Percentiles rank a stretch among this genome's conserved stretches.
Conservation (phyloP, 2,329 filamentous ascomycete species). For the Aspergillus aculeatus region DNA sequence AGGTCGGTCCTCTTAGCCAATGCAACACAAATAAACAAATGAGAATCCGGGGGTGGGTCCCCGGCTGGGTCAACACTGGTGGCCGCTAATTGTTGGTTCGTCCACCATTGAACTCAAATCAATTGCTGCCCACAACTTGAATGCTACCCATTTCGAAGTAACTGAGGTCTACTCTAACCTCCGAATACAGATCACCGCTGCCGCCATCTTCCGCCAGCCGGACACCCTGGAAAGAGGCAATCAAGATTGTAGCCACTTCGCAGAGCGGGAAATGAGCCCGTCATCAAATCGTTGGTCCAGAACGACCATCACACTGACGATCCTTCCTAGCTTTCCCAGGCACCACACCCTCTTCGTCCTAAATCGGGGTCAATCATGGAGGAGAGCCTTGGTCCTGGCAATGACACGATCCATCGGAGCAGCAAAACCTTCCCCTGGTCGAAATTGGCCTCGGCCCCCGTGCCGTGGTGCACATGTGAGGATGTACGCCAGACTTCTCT, state of each 20-base stretch:
- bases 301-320: conserved; percentile 14
- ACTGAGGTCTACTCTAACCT: too few relatives aligned
- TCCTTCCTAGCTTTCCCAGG: conserved; percentile 3
- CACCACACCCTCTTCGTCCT: conserved; percentile 6
- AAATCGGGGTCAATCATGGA: conserved; percentile 1
- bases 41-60: conserved; percentile 25
- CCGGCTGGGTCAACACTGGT: conserved; percentile 11
- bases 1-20: background rate
- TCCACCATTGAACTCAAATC: conserved; percentile 14
- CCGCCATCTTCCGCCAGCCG: background rate
- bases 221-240: background rate
- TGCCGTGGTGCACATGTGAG: conserved; percentile 13
- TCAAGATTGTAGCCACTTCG: conserved; percentile 1
- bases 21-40: conserved; percentile 18
- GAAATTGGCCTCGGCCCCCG: conserved; percentile 4
- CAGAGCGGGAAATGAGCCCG: background rate
- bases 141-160: background rate
- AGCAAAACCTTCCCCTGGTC: conserved; percentile 12
- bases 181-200: background rate
- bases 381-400: conserved; percentile 6
- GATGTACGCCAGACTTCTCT: background rate
- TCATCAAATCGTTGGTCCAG: conserved; percentile 9
- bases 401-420: conserved; percentile 5
- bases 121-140: background rate
- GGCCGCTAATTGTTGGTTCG: background rate